Base-by-base conservation (phyloP, 163 green algal species). In the Chlamydomonas reinhardtii region DNA sequence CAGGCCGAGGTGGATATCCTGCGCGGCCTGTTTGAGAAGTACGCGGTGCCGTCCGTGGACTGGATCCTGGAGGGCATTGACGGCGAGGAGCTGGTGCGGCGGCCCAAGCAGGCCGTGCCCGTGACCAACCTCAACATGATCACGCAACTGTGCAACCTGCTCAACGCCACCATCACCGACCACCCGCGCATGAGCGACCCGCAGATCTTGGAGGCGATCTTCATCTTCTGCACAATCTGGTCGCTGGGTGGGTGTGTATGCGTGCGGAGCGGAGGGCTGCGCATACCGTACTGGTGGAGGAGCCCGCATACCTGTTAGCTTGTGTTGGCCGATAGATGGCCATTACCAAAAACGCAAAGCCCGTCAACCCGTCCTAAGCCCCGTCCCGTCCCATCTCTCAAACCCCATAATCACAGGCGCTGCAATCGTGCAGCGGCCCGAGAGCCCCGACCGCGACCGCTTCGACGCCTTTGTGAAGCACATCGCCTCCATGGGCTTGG, bases 141-240 rank as follows among this genome's bases (percentile, higher is more conserved):
- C 59, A 91, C 89, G 61, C 87, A 98, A 92, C 92, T 97, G 35
- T 96, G 92, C 85, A 92, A 85, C 74, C 90, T 98, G 81, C 91
- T 98, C 61, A 93, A 96, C 59, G 90, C 88, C 64, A 92, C 83
- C 29, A 89, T 94, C 43, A 82, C 88, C 32, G 90, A 95, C 75
- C 88, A 94, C 78, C 89, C 87, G 32, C 88, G 90, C 68, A 88
- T 94, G 91, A 79, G 74, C 31, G 92, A 95, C 83, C 92, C 92
- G 9, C 90, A 94, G 86, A 87, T 92, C 43, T 81, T 97, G 31
- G 94, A 97, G 88, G 89, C 93, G 0, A 43, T 94, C 32, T 98
- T 97, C 81, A 83, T 98, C 12, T 98, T 96, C 88, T 97, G 95
- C 78, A 77, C 95, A 35, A 82, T 96, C 8, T 98, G 96, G 96